These are phyloP conservation scores for Boletus rubroflammeus DNA, from an alignment of 768 basidiomycete species.

Conservation along the genomic window DNA sequence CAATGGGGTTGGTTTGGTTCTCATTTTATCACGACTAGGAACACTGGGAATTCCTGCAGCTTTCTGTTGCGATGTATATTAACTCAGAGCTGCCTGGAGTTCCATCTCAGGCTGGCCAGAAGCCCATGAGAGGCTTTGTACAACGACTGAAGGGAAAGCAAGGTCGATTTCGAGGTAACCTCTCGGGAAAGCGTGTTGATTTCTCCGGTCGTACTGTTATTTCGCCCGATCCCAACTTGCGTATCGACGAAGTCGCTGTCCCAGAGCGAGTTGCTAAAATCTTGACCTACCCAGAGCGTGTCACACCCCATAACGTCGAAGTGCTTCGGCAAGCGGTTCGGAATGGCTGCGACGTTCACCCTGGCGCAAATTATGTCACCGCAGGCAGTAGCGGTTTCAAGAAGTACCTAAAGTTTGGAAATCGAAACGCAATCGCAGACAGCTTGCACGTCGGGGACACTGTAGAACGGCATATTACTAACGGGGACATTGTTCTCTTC, in stretches of 20 bases:
- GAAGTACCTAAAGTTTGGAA: constrained; percentile 87
- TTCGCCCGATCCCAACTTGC: constrained; percentile 97
- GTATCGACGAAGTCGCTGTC: constrained; percentile 97
- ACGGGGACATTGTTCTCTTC: constrained; percentile 96
- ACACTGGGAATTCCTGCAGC: constrained; percentile 97
- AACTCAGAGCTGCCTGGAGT: constrained; percentile 97
- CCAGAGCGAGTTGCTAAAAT: constrained; percentile 94
- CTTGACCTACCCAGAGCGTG: constrained; percentile 94
- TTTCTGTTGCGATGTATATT: constrained; percentile 95
- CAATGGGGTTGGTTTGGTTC: neutral
- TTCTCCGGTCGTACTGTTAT: constrained; percentile 98
- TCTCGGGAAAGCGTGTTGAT: constrained; percentile 98
- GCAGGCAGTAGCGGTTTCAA: constrained; percentile 75
- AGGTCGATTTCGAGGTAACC: constrained; percentile 96
- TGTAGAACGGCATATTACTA: constrained; percentile 91
- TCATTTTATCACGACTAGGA: constrained; percentile 47
- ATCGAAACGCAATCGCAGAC: constrained; percentile 76
- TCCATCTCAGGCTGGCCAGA: constrained; percentile 79
- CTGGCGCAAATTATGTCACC: constrained; percentile 93
- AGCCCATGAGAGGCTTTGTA: constrained; percentile 96
- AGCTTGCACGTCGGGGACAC: constrained; percentile 81
- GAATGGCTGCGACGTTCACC: constrained; percentile 88
- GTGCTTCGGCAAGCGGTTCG: constrained; percentile 69
- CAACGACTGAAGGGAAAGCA: constrained; percentile 99
- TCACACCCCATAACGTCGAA: constrained; percentile 87